phyloP scores from a whole-genome alignment of 371 early-diverging fungal genomes.

The Enterocytospora artemiae region DNA sequence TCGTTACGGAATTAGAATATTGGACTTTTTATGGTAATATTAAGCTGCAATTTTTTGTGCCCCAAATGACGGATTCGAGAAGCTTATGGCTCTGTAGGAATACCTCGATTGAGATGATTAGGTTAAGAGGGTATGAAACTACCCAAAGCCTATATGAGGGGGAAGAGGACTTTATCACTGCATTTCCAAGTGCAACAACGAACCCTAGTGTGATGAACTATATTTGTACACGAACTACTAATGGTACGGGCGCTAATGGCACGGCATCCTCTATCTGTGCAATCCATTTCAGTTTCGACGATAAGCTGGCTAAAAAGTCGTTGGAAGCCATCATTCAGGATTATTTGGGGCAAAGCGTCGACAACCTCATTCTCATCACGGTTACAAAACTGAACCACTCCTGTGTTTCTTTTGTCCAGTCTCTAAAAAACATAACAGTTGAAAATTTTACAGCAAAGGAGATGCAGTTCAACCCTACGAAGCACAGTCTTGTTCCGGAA shows the following conservation, averaged over 20 bases:
- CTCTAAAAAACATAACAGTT: conserved; percentile 65
- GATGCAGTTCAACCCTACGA: conserved; percentile 88
- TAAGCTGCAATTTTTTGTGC: too few relatives aligned
- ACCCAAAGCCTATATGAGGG: conserved; percentile 20
- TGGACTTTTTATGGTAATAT: too few relatives aligned
- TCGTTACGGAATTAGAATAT: too few relatives aligned
- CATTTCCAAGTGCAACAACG: conserved; percentile 25
- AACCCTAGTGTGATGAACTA: conserved; percentile 40
- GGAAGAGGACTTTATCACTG: conserved; percentile 22
- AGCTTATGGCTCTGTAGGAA: conserved; percentile 52
- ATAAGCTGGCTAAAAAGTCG: conserved; percentile 49
- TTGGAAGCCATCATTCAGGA: conserved; percentile 46
- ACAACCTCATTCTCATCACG: conserved; percentile 50
- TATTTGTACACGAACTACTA: conserved; percentile 1
- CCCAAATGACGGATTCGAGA: too few relatives aligned
- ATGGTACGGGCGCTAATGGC: conserved; percentile 1
- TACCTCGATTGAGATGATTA: conserved; percentile 54
- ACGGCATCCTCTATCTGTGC: conserved; percentile 29
- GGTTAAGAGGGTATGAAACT: conserved; percentile 45
- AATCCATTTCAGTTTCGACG: conserved; percentile 52
- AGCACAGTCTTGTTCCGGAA: conserved; percentile 84
- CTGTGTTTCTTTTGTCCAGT: conserved; percentile 31
- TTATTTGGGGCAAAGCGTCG: conserved; percentile 42
- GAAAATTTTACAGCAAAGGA: conserved; percentile 87
- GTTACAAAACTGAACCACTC: conserved; percentile 40